phyloP scores from a whole-genome alignment of 148 eudicot species.

The Drosera capensis region DNA sequence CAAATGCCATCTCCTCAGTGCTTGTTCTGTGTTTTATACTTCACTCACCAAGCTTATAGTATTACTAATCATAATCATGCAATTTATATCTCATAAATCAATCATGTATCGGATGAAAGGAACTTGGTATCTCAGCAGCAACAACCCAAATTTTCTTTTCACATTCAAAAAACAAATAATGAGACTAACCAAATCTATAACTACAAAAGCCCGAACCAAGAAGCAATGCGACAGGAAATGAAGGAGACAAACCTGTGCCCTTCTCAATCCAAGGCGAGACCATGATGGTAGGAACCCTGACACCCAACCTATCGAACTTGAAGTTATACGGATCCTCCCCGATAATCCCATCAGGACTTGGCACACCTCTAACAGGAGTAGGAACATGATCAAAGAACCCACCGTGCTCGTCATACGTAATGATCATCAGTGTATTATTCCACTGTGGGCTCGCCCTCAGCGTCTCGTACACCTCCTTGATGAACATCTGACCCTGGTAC shows the following conservation, averaged over 20 bases:
- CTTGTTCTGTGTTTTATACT: no score
- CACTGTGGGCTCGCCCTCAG: constrained; percentile 72
- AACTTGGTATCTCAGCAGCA: no score
- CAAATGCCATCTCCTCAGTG: no score
- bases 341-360: constrained; percentile 87
- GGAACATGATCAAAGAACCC: constrained; percentile 89
- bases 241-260: constrained; percentile 42
- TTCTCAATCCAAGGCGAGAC: constrained; percentile 97
- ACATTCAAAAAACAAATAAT: no score
- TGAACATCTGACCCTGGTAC: constrained; percentile 72
- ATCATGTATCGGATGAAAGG: no score
- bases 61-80: no score
- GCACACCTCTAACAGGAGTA: constrained; percentile 64
- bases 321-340: constrained; percentile 79
- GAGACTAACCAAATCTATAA: no score
- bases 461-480: constrained; percentile 83
- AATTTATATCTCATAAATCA: no score
- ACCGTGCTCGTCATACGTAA: constrained; percentile 95
- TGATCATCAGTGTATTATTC: constrained; percentile 63
- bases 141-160: no score
- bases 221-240: not conserved
- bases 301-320: constrained; percentile 86
- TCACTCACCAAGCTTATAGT: no score
- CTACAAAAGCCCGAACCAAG: not conserved
- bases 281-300: constrained; percentile 94